phyloP scores from a whole-genome alignment of 1,284 basidiomycete genomes.

The Cutaneotrichosporon sp. region DNA sequence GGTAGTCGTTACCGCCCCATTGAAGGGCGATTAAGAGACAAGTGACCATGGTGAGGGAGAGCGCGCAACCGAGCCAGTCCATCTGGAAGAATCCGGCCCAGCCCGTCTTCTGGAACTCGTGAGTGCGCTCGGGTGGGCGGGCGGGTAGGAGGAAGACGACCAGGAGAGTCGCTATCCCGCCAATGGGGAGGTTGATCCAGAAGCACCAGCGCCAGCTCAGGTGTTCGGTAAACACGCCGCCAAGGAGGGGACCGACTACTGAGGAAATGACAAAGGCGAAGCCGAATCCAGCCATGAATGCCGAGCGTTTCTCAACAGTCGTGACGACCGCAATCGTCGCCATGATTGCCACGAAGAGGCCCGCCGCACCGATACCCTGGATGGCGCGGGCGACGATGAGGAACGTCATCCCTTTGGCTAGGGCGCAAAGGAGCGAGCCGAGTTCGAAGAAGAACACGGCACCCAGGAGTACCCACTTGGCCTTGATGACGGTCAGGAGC shows the following conservation, averaged over 20 bases:
- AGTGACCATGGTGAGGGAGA: slow-evolving; percentile 51
- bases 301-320: slow-evolving; percentile 53
- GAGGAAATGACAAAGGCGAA: slow-evolving; percentile 53
- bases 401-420: slow-evolving; percentile 50
- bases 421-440: slow-evolving; percentile 58
- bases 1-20: slow-evolving; percentile 54
- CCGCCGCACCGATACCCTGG: slow-evolving; percentile 43
- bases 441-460: slow-evolving; percentile 56
- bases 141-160: slow-evolving; percentile 53
- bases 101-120: slow-evolving; percentile 38
- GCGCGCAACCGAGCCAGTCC: slow-evolving; percentile 53
- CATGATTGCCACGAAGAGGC: slow-evolving; percentile 52
- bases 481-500: slow-evolving; percentile 52
- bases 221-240: slow-evolving; percentile 55
- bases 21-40: slow-evolving; percentile 55
- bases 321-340: slow-evolving; percentile 53
- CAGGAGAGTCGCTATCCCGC: slow-evolving; percentile 45
- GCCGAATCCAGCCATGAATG: slow-evolving; percentile 45
- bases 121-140: slow-evolving; percentile 56
- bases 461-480: slow-evolving; percentile 56
- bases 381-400: slow-evolving; percentile 59
- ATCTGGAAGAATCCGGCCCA: slow-evolving; percentile 44
- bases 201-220: slow-evolving; percentile 56
- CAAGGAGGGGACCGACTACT: slow-evolving; percentile 51
- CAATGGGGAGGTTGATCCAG: slow-evolving; percentile 58